Evolutionary conservation across 2,329 filamentous ascomycete species (phyloP).

Genomic region (Ilyonectria destructans): DNA sequence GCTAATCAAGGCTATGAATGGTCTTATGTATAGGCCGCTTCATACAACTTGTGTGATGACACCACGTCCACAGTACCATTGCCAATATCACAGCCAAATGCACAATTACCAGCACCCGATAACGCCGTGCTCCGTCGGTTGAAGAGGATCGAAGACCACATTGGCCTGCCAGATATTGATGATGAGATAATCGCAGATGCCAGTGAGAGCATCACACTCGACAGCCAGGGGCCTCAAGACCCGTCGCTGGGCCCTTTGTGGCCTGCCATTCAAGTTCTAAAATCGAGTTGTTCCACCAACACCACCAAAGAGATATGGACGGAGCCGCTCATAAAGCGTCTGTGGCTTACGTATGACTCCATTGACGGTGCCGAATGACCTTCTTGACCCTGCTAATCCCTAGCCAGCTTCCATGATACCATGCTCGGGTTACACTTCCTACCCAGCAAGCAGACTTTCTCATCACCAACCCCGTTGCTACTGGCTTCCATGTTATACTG

Average conservation of each 20-base stretch:
- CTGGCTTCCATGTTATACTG: constrained; percentile 62
- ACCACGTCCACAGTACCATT: background rate
- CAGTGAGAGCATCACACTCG: background rate
- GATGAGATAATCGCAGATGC: background rate
- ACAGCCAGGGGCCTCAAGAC: background rate
- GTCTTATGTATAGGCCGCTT: background rate
- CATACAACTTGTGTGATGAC: background rate
- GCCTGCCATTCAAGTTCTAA: constrained; percentile 6
- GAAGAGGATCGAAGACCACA: constrained; percentile 18
- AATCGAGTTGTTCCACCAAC: constrained; percentile 7
- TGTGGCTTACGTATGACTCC: constrained; percentile 13
- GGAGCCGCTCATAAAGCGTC: constrained; percentile 10
- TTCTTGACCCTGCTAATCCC: background rate
- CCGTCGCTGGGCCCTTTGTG: constrained; percentile 8
- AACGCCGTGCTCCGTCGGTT: constrained; percentile 9
- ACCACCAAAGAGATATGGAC: constrained; percentile 5
- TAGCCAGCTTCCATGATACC: constrained; percentile 58
- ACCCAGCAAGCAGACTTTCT: constrained; percentile 60
- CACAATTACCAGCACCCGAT: background rate
- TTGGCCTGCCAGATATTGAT: constrained; percentile 9
- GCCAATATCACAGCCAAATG: background rate
- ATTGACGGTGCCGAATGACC: background rate
- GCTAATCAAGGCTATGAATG: background rate
- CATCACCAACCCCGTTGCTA: constrained; percentile 59
- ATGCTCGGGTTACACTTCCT: constrained; percentile 64